A percentile compares a stretch with the other conserved stretches of the same genome.
phyloP scores from a whole-genome alignment of 148 eudicot genomes.

The Vaccinium darrowii region DNA sequence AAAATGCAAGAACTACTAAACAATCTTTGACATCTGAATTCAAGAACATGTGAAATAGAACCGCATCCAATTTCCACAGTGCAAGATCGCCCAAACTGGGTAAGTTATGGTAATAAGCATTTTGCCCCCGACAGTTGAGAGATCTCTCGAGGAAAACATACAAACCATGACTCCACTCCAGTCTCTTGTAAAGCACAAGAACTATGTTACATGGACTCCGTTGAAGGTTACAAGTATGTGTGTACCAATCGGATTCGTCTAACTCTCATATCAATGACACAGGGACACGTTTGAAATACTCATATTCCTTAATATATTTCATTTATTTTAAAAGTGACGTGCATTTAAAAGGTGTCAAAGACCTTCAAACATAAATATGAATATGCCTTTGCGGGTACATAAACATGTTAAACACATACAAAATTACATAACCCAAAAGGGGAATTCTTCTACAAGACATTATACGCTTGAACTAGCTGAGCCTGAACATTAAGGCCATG shows the following conservation, averaged over 20 bases:
- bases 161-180: background rate
- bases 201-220: background rate
- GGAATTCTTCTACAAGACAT: background rate
- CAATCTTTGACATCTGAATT: background rate
- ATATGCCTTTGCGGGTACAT: no score
- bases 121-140: background rate
- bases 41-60: background rate
- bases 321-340: background rate
- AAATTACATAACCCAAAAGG: background rate
- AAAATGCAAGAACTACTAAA: background rate
- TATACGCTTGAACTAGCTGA: background rate
- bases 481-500: background rate
- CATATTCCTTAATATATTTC: background rate
- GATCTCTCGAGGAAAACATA: background rate
- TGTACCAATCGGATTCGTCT: background rate
- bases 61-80: background rate
- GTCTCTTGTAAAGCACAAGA: background rate
- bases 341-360: background rate
- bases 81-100: background rate
- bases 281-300: background rate
- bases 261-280: background rate
- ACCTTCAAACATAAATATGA: no score
- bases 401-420: background rate
- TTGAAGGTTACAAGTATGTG: background rate
- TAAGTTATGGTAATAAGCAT: background rate